phyloP scores from a whole-genome alignment of 495 filamentous ascomycete species.

The Ramalina peruviana region DNA sequence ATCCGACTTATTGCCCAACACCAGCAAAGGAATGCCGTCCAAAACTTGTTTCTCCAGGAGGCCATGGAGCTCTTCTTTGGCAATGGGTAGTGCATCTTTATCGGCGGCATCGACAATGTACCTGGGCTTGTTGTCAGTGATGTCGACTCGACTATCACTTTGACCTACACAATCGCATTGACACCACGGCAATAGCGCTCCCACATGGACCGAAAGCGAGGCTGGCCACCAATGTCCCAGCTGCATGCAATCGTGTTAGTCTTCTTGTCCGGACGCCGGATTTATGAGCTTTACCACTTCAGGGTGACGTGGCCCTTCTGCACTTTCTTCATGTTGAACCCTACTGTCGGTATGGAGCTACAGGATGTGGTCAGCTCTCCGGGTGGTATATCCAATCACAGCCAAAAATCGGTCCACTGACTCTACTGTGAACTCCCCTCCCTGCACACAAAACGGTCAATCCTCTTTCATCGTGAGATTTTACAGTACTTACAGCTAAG shows the following conservation, averaged over 20 bases:
- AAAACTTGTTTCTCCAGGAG: constrained; percentile 75
- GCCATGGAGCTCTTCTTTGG: constrained; percentile 80
- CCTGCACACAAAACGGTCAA: constrained; percentile 36
- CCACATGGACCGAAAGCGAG: constrained; percentile 97
- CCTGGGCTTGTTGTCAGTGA: constrained; percentile 27
- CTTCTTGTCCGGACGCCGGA: neutral
- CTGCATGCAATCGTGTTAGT: constrained; percentile 23
- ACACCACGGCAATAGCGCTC: constrained; percentile 95
- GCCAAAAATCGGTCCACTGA: constrained; percentile 39
- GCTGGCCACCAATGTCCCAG: constrained; percentile 96
- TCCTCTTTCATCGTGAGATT: constrained; percentile 13
- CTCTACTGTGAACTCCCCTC: constrained; percentile 98
- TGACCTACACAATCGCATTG: constrained; percentile 77
- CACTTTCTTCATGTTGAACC: constrained; percentile 97
- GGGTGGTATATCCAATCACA: constrained; percentile 1
- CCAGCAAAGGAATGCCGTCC: constrained; percentile 84
- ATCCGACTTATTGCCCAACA: constrained; percentile 96
- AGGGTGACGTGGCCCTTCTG: constrained; percentile 97
- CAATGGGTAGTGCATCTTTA: constrained; percentile 62
- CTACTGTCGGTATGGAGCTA: constrained; percentile 96
- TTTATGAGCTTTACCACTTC: constrained; percentile 54
- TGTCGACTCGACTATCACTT: neutral
- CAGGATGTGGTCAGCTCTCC: constrained; percentile 7
- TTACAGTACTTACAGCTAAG: constrained; percentile 58
- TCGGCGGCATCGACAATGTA: constrained; percentile 96